Evolutionary conservation across 2,329 filamentous ascomycete genomes (phyloP), one percentile per base, ranked within the genome.

Genomic region (Laburnicola sp.): DNA sequence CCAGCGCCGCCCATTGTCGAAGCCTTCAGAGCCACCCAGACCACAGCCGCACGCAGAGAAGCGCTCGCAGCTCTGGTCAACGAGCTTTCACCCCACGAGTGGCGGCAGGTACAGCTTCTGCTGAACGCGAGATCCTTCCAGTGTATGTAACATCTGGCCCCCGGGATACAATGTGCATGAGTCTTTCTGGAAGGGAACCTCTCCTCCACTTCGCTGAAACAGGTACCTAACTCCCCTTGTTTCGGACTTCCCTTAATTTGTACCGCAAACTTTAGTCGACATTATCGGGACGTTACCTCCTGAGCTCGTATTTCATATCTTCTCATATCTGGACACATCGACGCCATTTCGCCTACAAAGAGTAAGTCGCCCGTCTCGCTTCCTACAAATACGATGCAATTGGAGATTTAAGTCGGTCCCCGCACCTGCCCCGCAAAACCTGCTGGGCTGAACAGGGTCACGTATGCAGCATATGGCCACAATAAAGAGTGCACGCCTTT

Each of bases 271-370:
- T 16, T 16, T 16, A 16, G 16, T 48, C 40, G 74, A 76, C 52
- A 65, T 74, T 30, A 46, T 76, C 28, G 63, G 58, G n/a, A 51
- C 32, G 1, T 53, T 76, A 31, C 74, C 75, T 4, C 11, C 70
- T 10, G 75, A 77, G 59, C 58, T 77, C 6, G 59, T 72, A 4
- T 60, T 66, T 21, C 53, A 65, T 4, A 47, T 75, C 11, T 74
- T 76, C 51, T 49, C 52, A 28, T 57, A 71, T 60, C 42, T 76
- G 50, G 69, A 69, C 36, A 42, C 59, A 37, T 31, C 66, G 39
- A 57, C 64, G 3, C 50, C 63, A 2, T 72, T 66, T 48, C 65
- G 57, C 36, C 52, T 67, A 22, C 69, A 69, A 51, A 36, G 35
- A 7, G 67, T 71, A 57, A 53, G 66, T n/a, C 23, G 30, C 23